Conservation (phyloP, 2,329 filamentous ascomycete species). For the Colletotrichum falcatum region DNA sequence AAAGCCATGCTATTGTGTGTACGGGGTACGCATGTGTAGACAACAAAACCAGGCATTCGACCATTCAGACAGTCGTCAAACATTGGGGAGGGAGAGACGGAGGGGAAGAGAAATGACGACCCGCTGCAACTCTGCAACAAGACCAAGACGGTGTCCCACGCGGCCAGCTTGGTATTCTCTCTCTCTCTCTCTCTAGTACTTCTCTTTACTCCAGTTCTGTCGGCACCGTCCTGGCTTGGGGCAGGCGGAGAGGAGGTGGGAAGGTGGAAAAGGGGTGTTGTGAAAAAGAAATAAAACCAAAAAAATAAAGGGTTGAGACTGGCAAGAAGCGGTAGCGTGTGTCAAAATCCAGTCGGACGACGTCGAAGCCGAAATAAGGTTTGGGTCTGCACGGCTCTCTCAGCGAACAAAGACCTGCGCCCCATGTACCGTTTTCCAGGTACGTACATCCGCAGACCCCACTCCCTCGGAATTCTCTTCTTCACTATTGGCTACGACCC, state of each 20-base stretch:
- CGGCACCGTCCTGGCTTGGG: neutral
- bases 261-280: neutral
- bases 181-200: no score
- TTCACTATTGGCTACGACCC: constrained; percentile 1
- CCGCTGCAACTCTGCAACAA: constrained; percentile 15
- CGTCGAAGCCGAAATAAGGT: constrained; percentile 53
- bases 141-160: constrained; percentile 1
- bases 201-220: neutral
- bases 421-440: constrained; percentile 37
- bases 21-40: no score
- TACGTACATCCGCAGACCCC: constrained; percentile 1
- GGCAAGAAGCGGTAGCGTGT: constrained; percentile 30
- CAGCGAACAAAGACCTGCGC: neutral
- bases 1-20: no score
- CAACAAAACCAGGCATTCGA: no score
- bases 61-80: neutral
- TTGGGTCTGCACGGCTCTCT: constrained; percentile 39
- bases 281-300: neutral
- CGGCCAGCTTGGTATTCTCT: constrained; percentile 9
- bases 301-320: constrained; percentile 16
- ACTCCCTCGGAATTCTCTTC: neutral
- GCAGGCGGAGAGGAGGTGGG: neutral
- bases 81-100: neutral
- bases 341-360: constrained; percentile 44
- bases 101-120: neutral